These are phyloP conservation scores for Chlorophyllum brunneum DNA, from an alignment of 768 basidiomycete species.

Conservation along the genomic window DNA sequence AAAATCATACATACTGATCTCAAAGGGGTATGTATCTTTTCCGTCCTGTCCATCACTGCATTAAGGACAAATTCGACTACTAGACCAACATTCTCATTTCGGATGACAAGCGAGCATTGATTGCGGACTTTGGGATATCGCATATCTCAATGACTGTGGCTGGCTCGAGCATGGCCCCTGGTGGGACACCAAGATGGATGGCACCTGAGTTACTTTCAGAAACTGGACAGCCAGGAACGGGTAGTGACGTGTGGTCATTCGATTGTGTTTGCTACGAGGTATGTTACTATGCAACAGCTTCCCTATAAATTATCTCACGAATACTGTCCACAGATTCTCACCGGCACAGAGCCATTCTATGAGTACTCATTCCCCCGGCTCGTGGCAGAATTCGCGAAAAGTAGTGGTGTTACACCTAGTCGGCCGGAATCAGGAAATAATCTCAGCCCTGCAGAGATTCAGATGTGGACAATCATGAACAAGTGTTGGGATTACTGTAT, in stretches of 20 bases:
- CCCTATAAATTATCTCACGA: background rate
- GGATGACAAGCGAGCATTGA: background rate
- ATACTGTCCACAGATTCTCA: background rate
- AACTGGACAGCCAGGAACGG: background rate
- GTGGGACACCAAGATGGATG: background rate
- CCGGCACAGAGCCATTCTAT: background rate
- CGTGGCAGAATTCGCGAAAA: background rate
- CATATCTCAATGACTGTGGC: background rate
- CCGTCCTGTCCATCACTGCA: background rate
- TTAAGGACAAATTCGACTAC: too few species aligned
- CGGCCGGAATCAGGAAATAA: background rate
- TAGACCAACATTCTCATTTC: slow-evolving; percentile 1
- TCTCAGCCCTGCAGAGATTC: background rate
- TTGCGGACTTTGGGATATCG: slow-evolving; percentile 3
- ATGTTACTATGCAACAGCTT: background rate
- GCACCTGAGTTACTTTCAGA: background rate
- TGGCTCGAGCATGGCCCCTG: background rate
- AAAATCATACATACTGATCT: slow-evolving; percentile 4
- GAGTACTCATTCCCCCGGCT: background rate
- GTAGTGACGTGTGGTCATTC: slow-evolving; percentile 1
- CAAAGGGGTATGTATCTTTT: background rate
- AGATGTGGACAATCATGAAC: background rate
- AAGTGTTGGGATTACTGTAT: background rate
- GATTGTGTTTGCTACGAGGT: background rate
- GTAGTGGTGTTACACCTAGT: background rate